Evolutionary conservation across 371 early-diverging fungal species (phyloP).

Genomic region (Mucor indicus): DNA sequence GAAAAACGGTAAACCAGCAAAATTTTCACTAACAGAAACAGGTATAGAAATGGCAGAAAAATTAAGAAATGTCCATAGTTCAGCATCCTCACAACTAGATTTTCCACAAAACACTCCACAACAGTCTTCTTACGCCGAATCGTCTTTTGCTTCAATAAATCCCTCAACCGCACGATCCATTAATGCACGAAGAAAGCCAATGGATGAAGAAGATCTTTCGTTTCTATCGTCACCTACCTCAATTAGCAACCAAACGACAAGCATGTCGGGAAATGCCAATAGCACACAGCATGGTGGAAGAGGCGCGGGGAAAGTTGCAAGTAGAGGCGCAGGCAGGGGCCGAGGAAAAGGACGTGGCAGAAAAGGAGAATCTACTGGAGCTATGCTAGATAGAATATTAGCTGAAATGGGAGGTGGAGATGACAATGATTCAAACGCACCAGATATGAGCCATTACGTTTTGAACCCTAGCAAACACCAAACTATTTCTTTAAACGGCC

Average conservation of each 20-base stretch:
- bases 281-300: too few species aligned
- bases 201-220: background rate
- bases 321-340: too few species aligned
- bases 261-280: too few species aligned
- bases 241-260: too few species aligned
- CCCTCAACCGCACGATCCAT: too few species aligned
- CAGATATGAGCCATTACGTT: conserved; percentile 16
- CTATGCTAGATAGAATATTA: background rate
- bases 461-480: conserved; percentile 10
- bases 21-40: conserved; percentile 72
- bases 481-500: background rate
- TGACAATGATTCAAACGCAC: background rate
- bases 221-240: background rate
- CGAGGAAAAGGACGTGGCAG: background rate
- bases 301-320: too few species aligned
- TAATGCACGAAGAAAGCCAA: too few species aligned
- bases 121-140: background rate
- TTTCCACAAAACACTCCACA: background rate
- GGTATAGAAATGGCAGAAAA: conserved; percentile 63
- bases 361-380: background rate
- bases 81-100: background rate
- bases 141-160: too few species aligned
- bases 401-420: background rate
- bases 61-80: conserved; percentile 23
- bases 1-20: conserved; percentile 57